Evolutionary conservation across 2,329 filamentous ascomycete genomes (phyloP), one percentile per base, ranked within the genome.

Genomic region (Sphaerulina vaccinii): DNA sequence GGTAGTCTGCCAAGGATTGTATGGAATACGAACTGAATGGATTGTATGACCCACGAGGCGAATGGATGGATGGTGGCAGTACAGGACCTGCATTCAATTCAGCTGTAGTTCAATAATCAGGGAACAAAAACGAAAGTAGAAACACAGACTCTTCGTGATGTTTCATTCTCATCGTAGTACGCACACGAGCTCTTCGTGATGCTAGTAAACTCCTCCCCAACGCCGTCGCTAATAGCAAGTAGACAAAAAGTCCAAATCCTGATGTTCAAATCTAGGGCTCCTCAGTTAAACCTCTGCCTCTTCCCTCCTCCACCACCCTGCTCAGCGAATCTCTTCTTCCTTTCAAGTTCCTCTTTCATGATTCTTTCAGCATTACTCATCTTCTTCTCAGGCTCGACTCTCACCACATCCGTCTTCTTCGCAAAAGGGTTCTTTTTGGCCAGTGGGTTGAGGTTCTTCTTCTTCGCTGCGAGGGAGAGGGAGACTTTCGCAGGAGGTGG

Each of bases 301-400:
- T 61, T 61, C 2, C 29, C 49, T 9, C 54, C 54, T 49, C 52
- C 23, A 9, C 62, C 58, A 27, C 62, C 56, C 32, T 65, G 60
- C 11, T 70, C 68, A 3, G 61, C 62, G 23, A 67, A 54, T 23
- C 71, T 65, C 42, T 71, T 65, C 42, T 71, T 71, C n/a, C 72
- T 66, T 24, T 70, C 69, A 39, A 73, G 59, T 49, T 70, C 69
- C 52, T 71, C 86, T 70, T 86, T 88, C 90, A 95, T 96, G 64
- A 93, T 95, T 47, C 86, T 80, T 71, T 92, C 90, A 2, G 85
- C 86, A 66, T 95, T 89, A 63, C 87, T 92, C 81, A 95, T 92
- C 65, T 88, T 93, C 76, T 88, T 90, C 1, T 83, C 84, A 49
- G 80, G 79, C 55, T 83, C 82, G 49, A 71, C 67, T 16, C 69